phyloP scores from a whole-genome alignment of 768 basidiomycete genomes.

The Hemileccinum rubropunctum region DNA sequence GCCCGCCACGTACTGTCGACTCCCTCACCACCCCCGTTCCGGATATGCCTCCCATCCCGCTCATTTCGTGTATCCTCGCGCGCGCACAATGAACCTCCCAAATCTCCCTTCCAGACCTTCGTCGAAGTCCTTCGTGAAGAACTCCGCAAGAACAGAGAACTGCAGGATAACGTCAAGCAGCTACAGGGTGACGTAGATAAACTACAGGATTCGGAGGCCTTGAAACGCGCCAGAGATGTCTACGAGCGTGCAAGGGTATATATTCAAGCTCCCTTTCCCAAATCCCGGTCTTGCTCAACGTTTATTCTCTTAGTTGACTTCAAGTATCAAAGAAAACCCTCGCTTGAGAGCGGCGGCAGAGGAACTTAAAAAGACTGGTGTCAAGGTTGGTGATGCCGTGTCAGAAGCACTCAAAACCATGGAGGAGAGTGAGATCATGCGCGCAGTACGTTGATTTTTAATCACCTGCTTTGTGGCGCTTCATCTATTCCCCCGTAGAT shows the following conservation, averaged over 20 bases:
- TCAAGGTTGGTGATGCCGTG: conserved; percentile 93
- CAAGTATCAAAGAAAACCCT: conserved; percentile 96
- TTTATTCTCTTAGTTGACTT: conserved; percentile 62
- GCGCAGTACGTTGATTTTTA: conserved; percentile 55
- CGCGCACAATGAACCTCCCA: conserved; percentile 63
- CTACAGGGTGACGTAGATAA: conserved; percentile 97
- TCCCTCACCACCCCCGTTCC: conserved; percentile 26
- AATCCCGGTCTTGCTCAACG: conserved; percentile 2
- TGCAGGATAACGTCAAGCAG: conserved; percentile 96
- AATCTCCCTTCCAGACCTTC: conserved; percentile 95
- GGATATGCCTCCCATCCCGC: conserved; percentile 26
- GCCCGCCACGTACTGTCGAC: conserved; percentile 14
- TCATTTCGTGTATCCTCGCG: conserved; percentile 68
- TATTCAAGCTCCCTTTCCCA: conserved; percentile 17
- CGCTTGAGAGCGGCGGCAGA: conserved; percentile 88
- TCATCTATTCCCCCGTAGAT: conserved; percentile 47
- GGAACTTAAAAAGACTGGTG: conserved; percentile 84
- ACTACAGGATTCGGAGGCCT: conserved; percentile 92
- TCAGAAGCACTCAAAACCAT: conserved; percentile 86
- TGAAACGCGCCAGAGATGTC: conserved; percentile 87
- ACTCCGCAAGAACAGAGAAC: conserved; percentile 87
- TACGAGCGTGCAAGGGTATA: conserved; percentile 93
- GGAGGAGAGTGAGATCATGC: conserved; percentile 93
- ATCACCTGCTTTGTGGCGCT: background rate
- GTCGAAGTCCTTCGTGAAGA: conserved; percentile 93